Base-by-base conservation (phyloP, 331 rosid genomes). In the Prunus yedoensis region DNA sequence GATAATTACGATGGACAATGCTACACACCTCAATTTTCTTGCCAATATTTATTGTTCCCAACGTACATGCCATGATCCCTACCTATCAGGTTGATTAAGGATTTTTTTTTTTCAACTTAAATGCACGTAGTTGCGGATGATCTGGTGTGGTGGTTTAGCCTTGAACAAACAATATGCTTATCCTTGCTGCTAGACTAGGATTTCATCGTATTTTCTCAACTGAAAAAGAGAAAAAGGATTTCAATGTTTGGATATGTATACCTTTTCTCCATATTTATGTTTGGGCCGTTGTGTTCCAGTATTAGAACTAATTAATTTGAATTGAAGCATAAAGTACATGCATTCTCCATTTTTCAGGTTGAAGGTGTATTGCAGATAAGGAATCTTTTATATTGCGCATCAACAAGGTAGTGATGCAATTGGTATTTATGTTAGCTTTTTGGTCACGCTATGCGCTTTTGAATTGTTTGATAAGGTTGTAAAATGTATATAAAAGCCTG, bases 321-420 rank as follows among this genome's bases (percentile, higher is more conserved):
- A 28, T 28, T 28, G 32, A 28, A 65, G 25, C 20, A 71, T 63
- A 32, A 56, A 63, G 9, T 35, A 63, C 17, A 3, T 64, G 41
- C 54, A 5, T 67, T 72, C 35, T 78, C 74, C 56, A 54, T 54
- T 50, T 75, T 93, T 86, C 84, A 58, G 79, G 97, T 93, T 82
- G 81, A 88, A 53, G 98, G 98, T 72, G 98, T 93, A 66, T 80
- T 93, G 85, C 90, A 87, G 76, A 88, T 89, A 88, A 85, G 91
- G 82, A 93, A 93, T 88, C 94, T 93, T 78, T 97, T 93, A 79
- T 93, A 89, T 90, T 89, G 97, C 82, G 98, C 96, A 77, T 93
- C 97, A 52, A 93, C 97, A 32, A 93, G 97, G 97, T 93, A 85
- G 75, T 81, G 25, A 12, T 75, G 59, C 66, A 59, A 30, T 68